These are phyloP conservation scores for Biscogniauxia sp. DNA, from an alignment of 2,329 filamentous ascomycete genomes.

Conservation along the genomic window DNA sequence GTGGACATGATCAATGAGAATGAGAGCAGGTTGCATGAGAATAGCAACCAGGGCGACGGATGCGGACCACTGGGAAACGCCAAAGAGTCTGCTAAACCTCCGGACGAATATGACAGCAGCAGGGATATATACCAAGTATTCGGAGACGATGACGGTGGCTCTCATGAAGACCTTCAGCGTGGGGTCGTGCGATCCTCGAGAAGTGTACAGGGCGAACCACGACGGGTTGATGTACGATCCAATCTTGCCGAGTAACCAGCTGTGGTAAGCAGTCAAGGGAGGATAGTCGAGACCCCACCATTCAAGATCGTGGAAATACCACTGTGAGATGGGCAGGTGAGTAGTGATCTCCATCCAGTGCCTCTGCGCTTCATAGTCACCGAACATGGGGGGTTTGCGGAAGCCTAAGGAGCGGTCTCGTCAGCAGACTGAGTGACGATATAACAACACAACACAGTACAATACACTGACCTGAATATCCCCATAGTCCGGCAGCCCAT, in stretches of 20 bases:
- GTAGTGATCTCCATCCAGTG: constrained; percentile 99
- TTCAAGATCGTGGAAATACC: constrained; percentile 95
- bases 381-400: constrained; percentile 82
- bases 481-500: constrained; percentile 91
- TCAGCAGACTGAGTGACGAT: constrained; percentile 8
- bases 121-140: constrained; percentile 87
- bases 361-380: constrained; percentile 95
- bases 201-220: constrained; percentile 86
- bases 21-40: constrained; percentile 85
- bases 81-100: constrained; percentile 72
- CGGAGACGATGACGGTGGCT: constrained; percentile 83
- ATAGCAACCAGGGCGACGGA: constrained; percentile 86
- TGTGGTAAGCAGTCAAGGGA: constrained; percentile 95
- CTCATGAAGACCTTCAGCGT: constrained; percentile 93
- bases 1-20: constrained; percentile 78
- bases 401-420: constrained; percentile 54
- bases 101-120: constrained; percentile 82
- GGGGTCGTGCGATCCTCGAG: constrained; percentile 76
- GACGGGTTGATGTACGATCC: constrained; percentile 73
- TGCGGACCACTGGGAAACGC: constrained; percentile 76
- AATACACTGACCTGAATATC: constrained; percentile 73
- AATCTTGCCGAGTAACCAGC: constrained; percentile 88
- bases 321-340: constrained; percentile 84
- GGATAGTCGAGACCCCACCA: constrained; percentile 99
- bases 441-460: too few species aligned